phyloP scores from a whole-genome alignment of 2,329 filamentous ascomycete genomes.

The Alternaria sp. region DNA sequence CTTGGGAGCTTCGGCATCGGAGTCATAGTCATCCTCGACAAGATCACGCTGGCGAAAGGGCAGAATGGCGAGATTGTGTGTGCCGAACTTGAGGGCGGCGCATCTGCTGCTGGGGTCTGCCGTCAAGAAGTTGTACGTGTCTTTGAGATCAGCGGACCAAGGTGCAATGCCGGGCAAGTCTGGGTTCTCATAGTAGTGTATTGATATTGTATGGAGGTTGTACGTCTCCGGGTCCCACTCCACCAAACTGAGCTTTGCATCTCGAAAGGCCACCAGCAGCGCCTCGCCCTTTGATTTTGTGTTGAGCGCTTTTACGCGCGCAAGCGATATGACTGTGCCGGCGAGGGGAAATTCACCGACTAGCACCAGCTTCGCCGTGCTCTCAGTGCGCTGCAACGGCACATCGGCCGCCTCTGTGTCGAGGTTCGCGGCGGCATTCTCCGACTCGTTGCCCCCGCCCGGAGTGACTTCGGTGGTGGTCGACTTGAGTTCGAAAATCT shows the following conservation, averaged over 20 bases:
- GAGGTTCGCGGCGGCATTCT: slow-evolving; percentile 42
- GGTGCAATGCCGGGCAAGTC: slow-evolving; percentile 78
- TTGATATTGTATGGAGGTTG: slow-evolving; percentile 85
- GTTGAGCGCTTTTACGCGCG: slow-evolving; percentile 74
- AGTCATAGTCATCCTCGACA: slow-evolving; percentile 90
- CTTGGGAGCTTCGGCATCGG: slow-evolving; percentile 71
- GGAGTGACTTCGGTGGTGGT: slow-evolving; percentile 67
- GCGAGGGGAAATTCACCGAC: slow-evolving; percentile 83
- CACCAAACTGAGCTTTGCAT: slow-evolving; percentile 90
- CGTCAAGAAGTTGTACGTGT: slow-evolving; percentile 81
- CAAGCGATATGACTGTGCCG: slow-evolving; percentile 84
- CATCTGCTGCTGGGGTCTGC: slow-evolving; percentile 93
- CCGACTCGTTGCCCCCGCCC: slow-evolving; percentile 54
- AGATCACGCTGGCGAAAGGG: slow-evolving; percentile 89
- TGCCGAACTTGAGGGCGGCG: slow-evolving; percentile 90
- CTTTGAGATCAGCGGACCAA: slow-evolving; percentile 78
- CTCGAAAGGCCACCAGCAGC: slow-evolving; percentile 82
- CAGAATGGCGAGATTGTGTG: slow-evolving; percentile 87
- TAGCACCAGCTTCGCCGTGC: slow-evolving; percentile 80
- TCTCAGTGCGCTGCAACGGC: slow-evolving; percentile 66
- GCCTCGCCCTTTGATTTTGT: slow-evolving; percentile 84
- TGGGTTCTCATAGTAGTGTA: slow-evolving; percentile 98
- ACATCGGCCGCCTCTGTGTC: slow-evolving; percentile 62
- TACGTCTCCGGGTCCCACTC: slow-evolving; percentile 89
- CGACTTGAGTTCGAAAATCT: slow-evolving; percentile 81